Evolutionary conservation across 257 asterid species (phyloP).

Genomic region (Fraxinus cuspidata): DNA sequence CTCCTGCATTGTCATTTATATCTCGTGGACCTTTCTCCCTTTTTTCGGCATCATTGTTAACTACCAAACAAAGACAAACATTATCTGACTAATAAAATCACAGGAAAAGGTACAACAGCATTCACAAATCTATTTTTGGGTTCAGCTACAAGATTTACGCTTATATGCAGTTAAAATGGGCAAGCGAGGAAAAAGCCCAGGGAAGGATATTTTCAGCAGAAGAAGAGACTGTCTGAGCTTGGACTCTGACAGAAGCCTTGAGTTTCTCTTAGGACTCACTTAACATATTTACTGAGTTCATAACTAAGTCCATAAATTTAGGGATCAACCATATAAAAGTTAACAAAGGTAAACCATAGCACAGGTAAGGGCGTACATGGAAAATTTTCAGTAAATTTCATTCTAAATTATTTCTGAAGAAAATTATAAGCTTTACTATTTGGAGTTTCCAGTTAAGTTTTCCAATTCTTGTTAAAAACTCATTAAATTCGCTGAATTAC

Average conservation of each 20-base stretch:
- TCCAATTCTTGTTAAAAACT: background rate
- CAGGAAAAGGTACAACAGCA: constrained; percentile 6
- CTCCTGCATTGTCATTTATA: constrained; percentile 43
- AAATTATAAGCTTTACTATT: constrained; percentile 5
- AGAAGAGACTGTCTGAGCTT: background rate
- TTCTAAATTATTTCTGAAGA: background rate
- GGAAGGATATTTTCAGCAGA: background rate
- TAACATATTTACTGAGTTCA: too few relatives aligned
- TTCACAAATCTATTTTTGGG: constrained; percentile 4
- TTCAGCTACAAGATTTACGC: background rate
- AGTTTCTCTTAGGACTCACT: too few relatives aligned
- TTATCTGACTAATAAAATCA: background rate
- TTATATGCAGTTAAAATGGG: background rate
- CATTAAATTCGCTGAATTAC: constrained; percentile 3
- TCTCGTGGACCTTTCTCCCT: constrained; percentile 46
- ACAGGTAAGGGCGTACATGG: too few relatives aligned
- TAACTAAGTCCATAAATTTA: too few relatives aligned
- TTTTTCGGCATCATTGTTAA: constrained; percentile 57
- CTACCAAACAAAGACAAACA: constrained; percentile 41
- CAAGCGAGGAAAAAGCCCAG: background rate
- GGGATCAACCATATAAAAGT: too few relatives aligned
- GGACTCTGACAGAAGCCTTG: background rate
- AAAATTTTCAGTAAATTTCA: background rate
- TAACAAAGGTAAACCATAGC: too few relatives aligned
- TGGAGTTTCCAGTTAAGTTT: background rate